Percentiles rank a stretch among this genome's conserved stretches.
Conservation (phyloP, 352 stramenopile genomes). For the Phytophthora tentaculata region DNA sequence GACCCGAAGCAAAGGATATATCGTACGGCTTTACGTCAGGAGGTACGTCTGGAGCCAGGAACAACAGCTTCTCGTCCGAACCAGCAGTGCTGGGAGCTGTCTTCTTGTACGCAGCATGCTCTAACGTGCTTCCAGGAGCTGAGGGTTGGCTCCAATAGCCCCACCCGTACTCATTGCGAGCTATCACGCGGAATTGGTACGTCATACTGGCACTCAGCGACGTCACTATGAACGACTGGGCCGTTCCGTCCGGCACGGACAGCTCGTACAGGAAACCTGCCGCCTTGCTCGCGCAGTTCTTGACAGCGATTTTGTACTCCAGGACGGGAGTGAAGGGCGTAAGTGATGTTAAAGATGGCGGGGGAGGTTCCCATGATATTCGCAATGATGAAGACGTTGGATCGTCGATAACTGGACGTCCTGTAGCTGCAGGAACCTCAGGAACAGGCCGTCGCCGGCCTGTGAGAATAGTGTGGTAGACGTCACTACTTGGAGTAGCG, state of each 20-base stretch:
- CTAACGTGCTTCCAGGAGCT: slow-evolving; percentile 53
- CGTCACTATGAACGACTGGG: slow-evolving; percentile 44
- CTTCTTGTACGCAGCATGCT: slow-evolving; percentile 28
- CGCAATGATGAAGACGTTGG: slow-evolving; percentile 53
- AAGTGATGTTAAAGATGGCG: slow-evolving; percentile 16
- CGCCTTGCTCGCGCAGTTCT: slow-evolving; percentile 62
- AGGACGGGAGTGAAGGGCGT: slow-evolving; percentile 30
- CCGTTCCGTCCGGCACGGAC: slow-evolving; percentile 29
- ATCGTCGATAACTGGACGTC: slow-evolving; percentile 42
- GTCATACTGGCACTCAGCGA: slow-evolving; percentile 76
- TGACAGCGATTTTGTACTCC: slow-evolving; percentile 65
- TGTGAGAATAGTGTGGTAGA: slow-evolving; percentile 82
- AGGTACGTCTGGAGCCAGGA: slow-evolving; percentile 42
- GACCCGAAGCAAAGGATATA: slow-evolving; percentile 60
- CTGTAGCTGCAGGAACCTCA: slow-evolving; percentile 44
- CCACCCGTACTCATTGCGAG: slow-evolving; percentile 68
- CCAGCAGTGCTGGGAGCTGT: neutral
- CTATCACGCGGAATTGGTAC: slow-evolving; percentile 89
- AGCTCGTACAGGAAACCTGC: slow-evolving; percentile 68
- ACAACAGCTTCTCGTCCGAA: slow-evolving; percentile 29
- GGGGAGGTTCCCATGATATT: slow-evolving; percentile 52
- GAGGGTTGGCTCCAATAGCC: slow-evolving; percentile 78
- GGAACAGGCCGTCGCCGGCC: slow-evolving; percentile 59
- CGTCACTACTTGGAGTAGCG: slow-evolving; percentile 68
- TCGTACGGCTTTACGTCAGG: slow-evolving; percentile 59